These are phyloP conservation scores for Venturiaceae sp. DNA, from an alignment of 2,329 filamentous ascomycete species.

Conservation along the genomic window DNA sequence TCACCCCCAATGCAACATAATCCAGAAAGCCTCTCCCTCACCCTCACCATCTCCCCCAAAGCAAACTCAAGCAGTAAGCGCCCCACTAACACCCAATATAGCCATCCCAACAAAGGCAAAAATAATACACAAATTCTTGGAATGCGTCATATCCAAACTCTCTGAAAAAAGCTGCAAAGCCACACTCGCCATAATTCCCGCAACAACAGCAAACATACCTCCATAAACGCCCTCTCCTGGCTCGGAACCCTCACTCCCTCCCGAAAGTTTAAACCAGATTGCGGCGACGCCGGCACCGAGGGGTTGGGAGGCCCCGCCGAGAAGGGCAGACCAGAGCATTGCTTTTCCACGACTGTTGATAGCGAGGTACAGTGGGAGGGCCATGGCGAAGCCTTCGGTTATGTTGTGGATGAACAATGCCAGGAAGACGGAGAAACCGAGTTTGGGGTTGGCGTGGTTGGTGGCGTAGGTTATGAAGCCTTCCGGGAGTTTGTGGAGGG, in stretches of 20 bases:
- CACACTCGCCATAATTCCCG: slow-evolving; percentile 93
- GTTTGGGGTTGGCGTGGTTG: slow-evolving; percentile 83
- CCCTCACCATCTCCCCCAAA: no score
- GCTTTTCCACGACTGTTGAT: slow-evolving; percentile 70
- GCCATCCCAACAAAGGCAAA: slow-evolving; percentile 84
- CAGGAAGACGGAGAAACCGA: slow-evolving; percentile 89
- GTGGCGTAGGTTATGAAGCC: slow-evolving; percentile 88
- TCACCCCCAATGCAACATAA: no score
- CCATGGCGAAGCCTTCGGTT: slow-evolving; percentile 91
- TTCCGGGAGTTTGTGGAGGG: slow-evolving; percentile 89
- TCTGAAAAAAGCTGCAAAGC: slow-evolving; percentile 84
- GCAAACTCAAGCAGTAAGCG: slow-evolving; percentile 64
- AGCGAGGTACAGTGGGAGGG: slow-evolving; percentile 84
- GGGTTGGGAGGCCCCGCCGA: slow-evolving; percentile 83
- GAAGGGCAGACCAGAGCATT: slow-evolving; percentile 71
- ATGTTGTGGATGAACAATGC: slow-evolving; percentile 98
- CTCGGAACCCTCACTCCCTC: slow-evolving; percentile 33
- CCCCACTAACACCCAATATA: slow-evolving; percentile 74
- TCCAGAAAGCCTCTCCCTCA: no score
- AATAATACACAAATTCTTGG: slow-evolving; percentile 63
- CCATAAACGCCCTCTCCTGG: slow-evolving; percentile 56
- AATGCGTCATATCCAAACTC: slow-evolving; percentile 72
- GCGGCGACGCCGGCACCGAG: slow-evolving; percentile 76
- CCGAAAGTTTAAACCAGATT: slow-evolving; percentile 71
- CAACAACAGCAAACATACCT: slow-evolving; percentile 77